These are phyloP conservation scores for Lachnellula subtilissima DNA, from an alignment of 2,329 filamentous ascomycete genomes.

Conservation along the genomic window DNA sequence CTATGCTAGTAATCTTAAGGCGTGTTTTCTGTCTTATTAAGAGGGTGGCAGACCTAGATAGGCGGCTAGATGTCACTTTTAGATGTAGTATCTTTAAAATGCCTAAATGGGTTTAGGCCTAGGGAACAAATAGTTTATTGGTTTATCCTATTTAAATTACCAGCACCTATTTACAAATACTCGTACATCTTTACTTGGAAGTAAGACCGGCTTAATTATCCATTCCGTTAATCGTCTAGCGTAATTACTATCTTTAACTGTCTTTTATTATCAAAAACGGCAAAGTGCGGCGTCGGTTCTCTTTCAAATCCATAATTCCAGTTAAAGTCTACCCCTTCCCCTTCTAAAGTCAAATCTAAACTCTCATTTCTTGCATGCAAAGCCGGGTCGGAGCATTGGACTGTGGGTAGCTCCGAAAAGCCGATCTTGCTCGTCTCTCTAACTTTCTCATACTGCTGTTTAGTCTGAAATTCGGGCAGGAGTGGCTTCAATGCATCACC, in stretches of 20 bases:
- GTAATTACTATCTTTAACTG: background rate
- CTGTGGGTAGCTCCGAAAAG: background rate
- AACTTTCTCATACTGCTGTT: conserved; percentile 40
- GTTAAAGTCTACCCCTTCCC: background rate
- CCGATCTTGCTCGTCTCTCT: conserved; percentile 9
- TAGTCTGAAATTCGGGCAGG: conserved; percentile 38
- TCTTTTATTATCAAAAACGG: background rate
- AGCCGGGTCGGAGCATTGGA: background rate
- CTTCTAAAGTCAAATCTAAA: conserved; percentile 14
- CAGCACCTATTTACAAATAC: too few relatives aligned
- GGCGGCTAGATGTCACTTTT: too few relatives aligned
- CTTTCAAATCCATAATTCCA: conserved; percentile 12
- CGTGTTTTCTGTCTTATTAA: too few relatives aligned
- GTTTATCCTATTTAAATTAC: too few relatives aligned
- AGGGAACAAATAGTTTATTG: too few relatives aligned
- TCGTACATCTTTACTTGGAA: too few relatives aligned
- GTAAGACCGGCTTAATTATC: background rate
- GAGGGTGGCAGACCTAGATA: too few relatives aligned
- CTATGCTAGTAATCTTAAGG: too few relatives aligned
- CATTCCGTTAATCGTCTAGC: background rate
- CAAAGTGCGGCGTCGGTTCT: conserved; percentile 3
- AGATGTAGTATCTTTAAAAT: too few relatives aligned
- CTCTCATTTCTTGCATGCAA: conserved; percentile 4
- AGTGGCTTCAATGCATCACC: conserved; percentile 41
- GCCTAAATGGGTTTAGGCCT: too few relatives aligned